Conservation (phyloP, 2,329 filamentous ascomycete genomes). For the Dactylellina parvicollis region DNA sequence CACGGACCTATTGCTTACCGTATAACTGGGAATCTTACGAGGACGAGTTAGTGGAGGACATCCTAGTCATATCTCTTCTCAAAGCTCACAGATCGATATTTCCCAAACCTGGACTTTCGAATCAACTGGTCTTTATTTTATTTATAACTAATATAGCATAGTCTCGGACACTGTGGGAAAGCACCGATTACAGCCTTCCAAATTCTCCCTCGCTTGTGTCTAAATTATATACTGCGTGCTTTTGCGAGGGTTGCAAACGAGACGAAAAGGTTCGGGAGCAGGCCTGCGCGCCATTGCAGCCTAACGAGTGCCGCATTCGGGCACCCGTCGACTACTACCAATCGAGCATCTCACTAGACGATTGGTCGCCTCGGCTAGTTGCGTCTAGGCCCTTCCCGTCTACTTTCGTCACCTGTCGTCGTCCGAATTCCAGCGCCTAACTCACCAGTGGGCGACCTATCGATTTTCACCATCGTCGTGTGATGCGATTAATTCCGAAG, state of each 20-base stretch:
- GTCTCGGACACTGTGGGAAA: too few species aligned
- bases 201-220: too few species aligned
- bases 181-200: too few species aligned
- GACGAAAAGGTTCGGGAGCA: neutral
- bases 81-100: neutral
- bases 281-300: conserved; percentile 1
- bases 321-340: neutral
- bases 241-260: conserved; percentile 31
- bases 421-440: neutral
- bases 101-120: neutral
- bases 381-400: neutral
- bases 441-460: neutral
- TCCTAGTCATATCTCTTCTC: too few species aligned
- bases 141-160: neutral
- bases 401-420: neutral
- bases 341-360: neutral
- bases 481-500: neutral
- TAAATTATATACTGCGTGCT: conserved; percentile 12
- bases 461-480: neutral
- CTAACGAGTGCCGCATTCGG: conserved; percentile 14
- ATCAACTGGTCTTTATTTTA: neutral
- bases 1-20: neutral
- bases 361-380: neutral
- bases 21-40: neutral
- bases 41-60: neutral